Evolutionary conservation across 768 basidiomycete genomes (phyloP).

Genomic region (Gautieria morchelliformis): DNA sequence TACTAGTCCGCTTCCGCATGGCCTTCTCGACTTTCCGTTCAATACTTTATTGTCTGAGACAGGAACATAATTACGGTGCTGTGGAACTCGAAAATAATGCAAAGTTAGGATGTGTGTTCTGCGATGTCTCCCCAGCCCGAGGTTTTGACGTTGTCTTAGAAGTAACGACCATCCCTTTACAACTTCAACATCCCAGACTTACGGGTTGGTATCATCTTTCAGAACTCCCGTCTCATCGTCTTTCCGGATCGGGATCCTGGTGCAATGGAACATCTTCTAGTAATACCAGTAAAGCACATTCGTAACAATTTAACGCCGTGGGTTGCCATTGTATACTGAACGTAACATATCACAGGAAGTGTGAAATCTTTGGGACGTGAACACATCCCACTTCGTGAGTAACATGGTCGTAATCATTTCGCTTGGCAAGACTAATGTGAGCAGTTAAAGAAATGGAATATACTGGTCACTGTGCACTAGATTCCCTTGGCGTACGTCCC

Average conservation of each 20-base stretch:
- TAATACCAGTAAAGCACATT: constrained; percentile 28
- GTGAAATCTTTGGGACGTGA: constrained; percentile 35
- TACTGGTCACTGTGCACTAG: constrained; percentile 45
- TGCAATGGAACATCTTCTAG: constrained; percentile 25
- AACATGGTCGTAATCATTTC: constrained; percentile 13
- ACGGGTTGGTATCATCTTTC: neutral
- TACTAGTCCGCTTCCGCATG: neutral
- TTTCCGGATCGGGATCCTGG: constrained; percentile 29
- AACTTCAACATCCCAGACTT: neutral
- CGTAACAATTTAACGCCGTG: constrained; percentile 16
- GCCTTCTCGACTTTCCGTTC: neutral
- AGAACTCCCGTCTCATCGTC: constrained; percentile 23
- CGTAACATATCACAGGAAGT: constrained; percentile 32
- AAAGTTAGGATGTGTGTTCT: constrained; percentile 22
- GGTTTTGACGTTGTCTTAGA: constrained; percentile 28
- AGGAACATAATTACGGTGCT: neutral
- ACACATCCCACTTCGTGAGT: constrained; percentile 43
- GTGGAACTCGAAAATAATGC: neutral
- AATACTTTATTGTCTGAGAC: neutral
- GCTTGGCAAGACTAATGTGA: neutral
- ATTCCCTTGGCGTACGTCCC: constrained; percentile 27
- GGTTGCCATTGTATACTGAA: constrained; percentile 1
- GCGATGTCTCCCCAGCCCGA: constrained; percentile 18
- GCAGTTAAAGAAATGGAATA: constrained; percentile 37
- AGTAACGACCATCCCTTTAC: constrained; percentile 14